phyloP scores from a whole-genome alignment of 208 protist genomes.

The Leishmania tropica region DNA sequence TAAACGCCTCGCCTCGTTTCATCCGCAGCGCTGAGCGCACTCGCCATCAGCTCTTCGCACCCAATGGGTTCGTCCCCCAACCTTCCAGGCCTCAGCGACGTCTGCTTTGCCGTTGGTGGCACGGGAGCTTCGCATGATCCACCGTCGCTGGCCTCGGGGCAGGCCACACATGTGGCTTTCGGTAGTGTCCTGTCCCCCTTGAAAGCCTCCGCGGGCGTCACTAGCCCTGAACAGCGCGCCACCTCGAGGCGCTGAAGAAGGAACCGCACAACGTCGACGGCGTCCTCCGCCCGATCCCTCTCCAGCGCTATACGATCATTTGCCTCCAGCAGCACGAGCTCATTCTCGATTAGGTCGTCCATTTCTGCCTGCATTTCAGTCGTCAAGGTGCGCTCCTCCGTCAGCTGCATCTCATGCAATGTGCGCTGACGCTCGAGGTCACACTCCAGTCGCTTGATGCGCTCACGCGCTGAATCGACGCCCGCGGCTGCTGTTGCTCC shows the following conservation, averaged over 20 bases:
- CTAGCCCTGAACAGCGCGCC: not conserved
- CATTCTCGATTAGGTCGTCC: constrained; percentile 61
- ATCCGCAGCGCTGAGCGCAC: not conserved
- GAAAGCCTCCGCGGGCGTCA: not conserved
- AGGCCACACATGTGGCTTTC: not conserved
- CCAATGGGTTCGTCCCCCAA: not conserved
- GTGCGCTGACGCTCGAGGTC: constrained; percentile 27
- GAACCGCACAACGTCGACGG: not conserved
- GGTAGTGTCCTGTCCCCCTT: not conserved
- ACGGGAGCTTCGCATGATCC: not conserved
- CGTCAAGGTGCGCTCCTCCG: constrained; percentile 47
- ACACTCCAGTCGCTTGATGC: constrained; percentile 17
- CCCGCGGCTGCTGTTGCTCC: not conserved
- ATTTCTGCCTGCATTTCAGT: constrained; percentile 76
- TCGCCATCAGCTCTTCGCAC: not conserved
- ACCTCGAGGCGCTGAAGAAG: not conserved
- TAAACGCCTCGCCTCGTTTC: not conserved
- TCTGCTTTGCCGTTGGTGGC: not conserved
- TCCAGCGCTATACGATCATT: constrained; percentile 34
- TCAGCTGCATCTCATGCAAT: constrained; percentile 32
- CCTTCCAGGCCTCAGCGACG: not conserved
- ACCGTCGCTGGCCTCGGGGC: not conserved
- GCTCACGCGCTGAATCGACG: constrained; percentile 1
- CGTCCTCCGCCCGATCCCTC: constrained; percentile 29
- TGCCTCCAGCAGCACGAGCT: constrained; percentile 54